A percentile compares a stretch with the other conserved stretches of the same genome.
These are phyloP conservation scores for Epichloe bromicola DNA, from an alignment of 2,329 filamentous ascomycete species.

Conservation along the genomic window DNA sequence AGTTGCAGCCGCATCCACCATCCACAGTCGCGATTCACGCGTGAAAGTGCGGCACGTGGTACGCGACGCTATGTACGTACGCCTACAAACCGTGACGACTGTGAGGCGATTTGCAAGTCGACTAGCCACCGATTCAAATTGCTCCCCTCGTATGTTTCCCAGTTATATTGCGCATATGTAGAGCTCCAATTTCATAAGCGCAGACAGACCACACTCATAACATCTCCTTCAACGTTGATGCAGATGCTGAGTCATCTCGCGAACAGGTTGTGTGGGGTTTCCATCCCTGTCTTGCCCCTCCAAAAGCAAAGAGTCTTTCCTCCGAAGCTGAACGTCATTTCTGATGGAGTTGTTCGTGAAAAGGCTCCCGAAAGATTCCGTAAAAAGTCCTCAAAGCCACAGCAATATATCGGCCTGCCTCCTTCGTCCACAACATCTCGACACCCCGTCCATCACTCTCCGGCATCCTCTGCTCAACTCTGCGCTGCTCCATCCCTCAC, in stretches of 20 bases:
- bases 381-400: neutral
- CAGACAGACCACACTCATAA: too few relatives aligned
- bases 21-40: neutral
- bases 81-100: neutral
- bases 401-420: neutral
- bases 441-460: neutral
- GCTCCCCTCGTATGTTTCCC: too few relatives aligned
- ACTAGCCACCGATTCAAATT: too few relatives aligned
- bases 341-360: neutral
- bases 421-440: neutral
- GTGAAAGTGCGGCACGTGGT: neutral
- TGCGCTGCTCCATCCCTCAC: neutral
- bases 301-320: neutral
- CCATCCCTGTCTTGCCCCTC: neutral
- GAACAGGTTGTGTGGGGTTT: neutral
- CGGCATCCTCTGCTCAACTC: neutral
- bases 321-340: neutral
- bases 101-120: too few relatives aligned
- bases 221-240: neutral
- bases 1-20: neutral
- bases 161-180: too few relatives aligned
- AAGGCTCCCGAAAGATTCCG: neutral
- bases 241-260: conserved; percentile 2
- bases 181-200: too few relatives aligned
- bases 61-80: neutral